Base-by-base conservation (phyloP, 768 basidiomycete species). In the Heimioporus sp. region DNA sequence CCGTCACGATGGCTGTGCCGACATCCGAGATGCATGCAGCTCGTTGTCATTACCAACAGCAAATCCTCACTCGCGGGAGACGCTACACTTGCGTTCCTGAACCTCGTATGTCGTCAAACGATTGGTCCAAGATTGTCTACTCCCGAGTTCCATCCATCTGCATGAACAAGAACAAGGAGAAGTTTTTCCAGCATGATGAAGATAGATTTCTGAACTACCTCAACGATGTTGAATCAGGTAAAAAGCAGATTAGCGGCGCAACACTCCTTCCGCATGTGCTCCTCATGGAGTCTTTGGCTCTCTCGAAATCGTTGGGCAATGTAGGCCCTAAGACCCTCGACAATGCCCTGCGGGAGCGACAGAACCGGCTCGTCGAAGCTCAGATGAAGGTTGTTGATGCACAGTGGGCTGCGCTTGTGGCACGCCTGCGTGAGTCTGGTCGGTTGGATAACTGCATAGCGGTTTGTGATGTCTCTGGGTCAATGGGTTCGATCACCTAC, bases 391-490 rank as follows among this genome's bases (percentile, higher is more conserved):
- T 86, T 21, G 61, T 80, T 7, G 79, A 89, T 54, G 80, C 76
- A 0, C 87, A 90, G 66, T 90, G 87, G 87, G 75, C 76, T 49
- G 71, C 82, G 0, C 72, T 89, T 40, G 67, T 89, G 32, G 66
- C 72, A 16, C 73, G 72, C 6, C 67, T 87, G 5, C 73, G 73
- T n/a, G 78, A 80, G 30, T 69, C 76, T 0, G 83, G 85, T 2
- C 63, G 67, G n/a, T 58, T 90, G 36, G 79, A 83, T 2, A 86
- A 82, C 54, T 74, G 78, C 10, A 61, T 90, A 21, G 87, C 87
- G 0, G 59, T 89, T 24, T 88, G 85, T 65, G 88, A 90, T 60
- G 86, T 89, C 16, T 87, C 85, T 0, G 86, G 83, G 0, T 86
- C 83, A 10, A 90, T 89, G 88, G 85, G 83, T 2, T 20, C 12